A percentile compares a stretch with the other conserved stretches of the same genome.
Conservation (phyloP, 2,329 filamentous ascomycete species). For the Colletotrichum abscissum region DNA sequence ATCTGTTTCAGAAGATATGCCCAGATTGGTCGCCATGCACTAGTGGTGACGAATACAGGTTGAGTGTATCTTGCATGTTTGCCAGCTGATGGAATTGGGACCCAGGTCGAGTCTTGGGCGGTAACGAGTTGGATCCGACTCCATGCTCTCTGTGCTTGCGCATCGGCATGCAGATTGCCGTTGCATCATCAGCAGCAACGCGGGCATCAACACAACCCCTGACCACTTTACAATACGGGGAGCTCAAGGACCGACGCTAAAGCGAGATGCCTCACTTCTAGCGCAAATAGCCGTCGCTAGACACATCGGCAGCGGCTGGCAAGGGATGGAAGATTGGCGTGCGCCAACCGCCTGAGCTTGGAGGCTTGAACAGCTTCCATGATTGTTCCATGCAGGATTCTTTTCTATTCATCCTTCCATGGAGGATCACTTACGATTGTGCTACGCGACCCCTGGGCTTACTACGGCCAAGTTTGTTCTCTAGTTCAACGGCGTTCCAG, state of each 20-base stretch:
- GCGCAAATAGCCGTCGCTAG: neutral
- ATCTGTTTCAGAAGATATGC: constrained; percentile 28
- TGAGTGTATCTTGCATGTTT: neutral
- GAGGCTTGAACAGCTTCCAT: constrained; percentile 17
- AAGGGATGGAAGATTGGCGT: constrained; percentile 5
- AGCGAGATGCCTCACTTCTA: neutral
- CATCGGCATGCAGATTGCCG: neutral
- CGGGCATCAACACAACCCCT: neutral
- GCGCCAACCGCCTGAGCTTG: neutral
- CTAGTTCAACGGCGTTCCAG: neutral
- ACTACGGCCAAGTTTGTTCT: neutral
- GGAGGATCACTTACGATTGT: constrained; percentile 5
- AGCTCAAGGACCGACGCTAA: neutral
- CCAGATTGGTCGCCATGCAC: neutral
- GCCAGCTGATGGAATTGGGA: neutral
- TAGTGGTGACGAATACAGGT: neutral
- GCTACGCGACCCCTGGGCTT: neutral
- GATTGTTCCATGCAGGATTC: constrained; percentile 31
- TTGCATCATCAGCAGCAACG: neutral
- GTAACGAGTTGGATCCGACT: neutral
- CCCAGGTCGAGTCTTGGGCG: neutral
- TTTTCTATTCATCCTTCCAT: constrained; percentile 18
- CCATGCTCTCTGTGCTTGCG: neutral
- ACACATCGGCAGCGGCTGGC: constrained; percentile 1
- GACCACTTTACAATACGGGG: neutral